Base-by-base conservation (phyloP, 2,329 filamentous ascomycete genomes). In the Pyrenochaeta sp. region DNA sequence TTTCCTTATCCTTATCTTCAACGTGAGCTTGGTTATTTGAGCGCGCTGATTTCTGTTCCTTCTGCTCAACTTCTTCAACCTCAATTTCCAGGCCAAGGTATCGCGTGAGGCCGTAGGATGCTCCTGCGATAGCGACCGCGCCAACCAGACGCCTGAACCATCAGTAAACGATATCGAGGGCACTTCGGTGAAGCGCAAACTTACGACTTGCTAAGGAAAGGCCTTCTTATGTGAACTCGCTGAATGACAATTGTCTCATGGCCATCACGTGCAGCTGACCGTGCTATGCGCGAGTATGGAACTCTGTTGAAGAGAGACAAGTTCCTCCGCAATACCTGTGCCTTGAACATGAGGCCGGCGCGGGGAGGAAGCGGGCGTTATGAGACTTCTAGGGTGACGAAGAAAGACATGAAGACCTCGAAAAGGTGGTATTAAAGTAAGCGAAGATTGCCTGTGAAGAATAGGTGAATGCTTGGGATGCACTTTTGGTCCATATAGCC, bases 181-280 rank as follows among this genome's bases (percentile, higher is more conserved):
- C 23, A 18, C 17, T n/a, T 18, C 18, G 3, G 33, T 44, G 42
- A 31, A 50, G 46, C 43, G 49, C 18, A 30, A 41, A 65, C 70
- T 53, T 45, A 74, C 74, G 66, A 69, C 52, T 63, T 65, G 14
- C 69, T 74, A 43, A 78, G 69, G 31, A 75, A 66, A 17, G 71
- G 76, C 40, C 60, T 67, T 39, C 58, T 64, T 62, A 82, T 75
- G 57, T 75, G 77, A 35, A 82, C 78, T 17, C 71, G 66, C 54
- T 79, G 72, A 41, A 75, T 66, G 9, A 56, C 64, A 40, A 75
- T 60, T 7, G 51, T 63, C 18, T 69, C 64, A 39, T 73, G 63
- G 30, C 71, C 72, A 63, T 72, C 51, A 42, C 69, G 68, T 14
- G 64, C 64, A 7, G 70, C 67, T 9, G 66, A 64, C 18, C 54